Conservation (phyloP, 2,329 filamentous ascomycete genomes). For the Pseudogymnoascus sp. region DNA sequence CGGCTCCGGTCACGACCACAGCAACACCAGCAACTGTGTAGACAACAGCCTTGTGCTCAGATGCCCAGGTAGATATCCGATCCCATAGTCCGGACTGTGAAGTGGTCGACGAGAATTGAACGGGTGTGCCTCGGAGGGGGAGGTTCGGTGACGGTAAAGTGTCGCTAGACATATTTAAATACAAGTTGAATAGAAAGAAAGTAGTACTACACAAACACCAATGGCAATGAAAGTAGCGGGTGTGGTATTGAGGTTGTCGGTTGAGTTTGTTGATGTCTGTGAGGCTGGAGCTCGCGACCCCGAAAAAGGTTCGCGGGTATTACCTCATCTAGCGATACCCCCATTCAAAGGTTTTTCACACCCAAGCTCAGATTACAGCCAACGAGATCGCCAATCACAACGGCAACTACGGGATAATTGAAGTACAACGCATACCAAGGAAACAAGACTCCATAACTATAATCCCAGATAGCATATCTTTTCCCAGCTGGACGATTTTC, state of each 20-base stretch:
- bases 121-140: conserved; percentile 6
- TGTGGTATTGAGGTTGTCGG: background rate
- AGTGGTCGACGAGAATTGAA: conserved; percentile 26
- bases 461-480: background rate
- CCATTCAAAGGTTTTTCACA: conserved; percentile 3
- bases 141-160: conserved; percentile 1
- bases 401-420: background rate
- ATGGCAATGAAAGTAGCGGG: conserved; percentile 9
- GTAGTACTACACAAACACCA: conserved; percentile 2
- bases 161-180: conserved; percentile 11
- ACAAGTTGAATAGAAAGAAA: conserved; percentile 10
- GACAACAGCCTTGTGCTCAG: conserved; percentile 89
- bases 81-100: conserved; percentile 53
- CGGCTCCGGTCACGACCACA: conserved; percentile 81
- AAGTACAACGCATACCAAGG: background rate
- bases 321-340: conserved; percentile 2
- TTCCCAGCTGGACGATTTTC: background rate
- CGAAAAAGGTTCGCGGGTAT: conserved; percentile 12
- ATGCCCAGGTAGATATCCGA: conserved; percentile 81
- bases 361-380: conserved; percentile 2
- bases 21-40: conserved; percentile 96
- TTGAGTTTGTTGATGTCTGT: conserved; percentile 9
- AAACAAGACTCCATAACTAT: background rate
- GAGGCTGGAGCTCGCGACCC: conserved; percentile 4
- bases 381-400: background rate